Evolutionary conservation across 306 rosid genomes (phyloP).

Genomic region (Prunus mongolica): DNA sequence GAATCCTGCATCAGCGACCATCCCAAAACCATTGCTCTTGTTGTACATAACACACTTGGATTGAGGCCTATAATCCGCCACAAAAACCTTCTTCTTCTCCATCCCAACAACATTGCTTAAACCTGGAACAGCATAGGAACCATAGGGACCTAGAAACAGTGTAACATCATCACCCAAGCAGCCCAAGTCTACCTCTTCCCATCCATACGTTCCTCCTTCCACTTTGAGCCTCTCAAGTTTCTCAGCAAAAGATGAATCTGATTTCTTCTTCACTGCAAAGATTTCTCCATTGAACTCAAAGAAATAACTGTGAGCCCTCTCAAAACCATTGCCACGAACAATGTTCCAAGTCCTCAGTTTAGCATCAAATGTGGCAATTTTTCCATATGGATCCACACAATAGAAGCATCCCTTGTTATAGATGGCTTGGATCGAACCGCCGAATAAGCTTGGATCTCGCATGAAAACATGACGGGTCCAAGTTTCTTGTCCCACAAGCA

Average conservation of each 20-base stretch:
- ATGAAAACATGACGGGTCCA: not conserved
- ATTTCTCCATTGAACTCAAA: conserved; percentile 1
- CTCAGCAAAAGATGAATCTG: not conserved
- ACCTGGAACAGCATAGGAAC: not conserved
- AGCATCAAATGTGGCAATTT: not conserved
- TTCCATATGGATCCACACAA: not conserved
- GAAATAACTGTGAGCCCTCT: not conserved
- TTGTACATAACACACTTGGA: not conserved
- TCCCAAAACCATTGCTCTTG: not conserved
- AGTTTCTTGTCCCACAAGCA: not conserved
- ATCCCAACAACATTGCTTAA: not conserved
- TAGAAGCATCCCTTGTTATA: not conserved
- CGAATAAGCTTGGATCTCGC: not conserved
- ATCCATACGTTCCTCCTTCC: not conserved
- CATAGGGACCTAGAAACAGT: not conserved
- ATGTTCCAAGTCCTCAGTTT: not conserved
- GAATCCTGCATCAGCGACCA: not conserved
- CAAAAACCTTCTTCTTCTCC: not conserved
- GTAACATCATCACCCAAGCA: not conserved
- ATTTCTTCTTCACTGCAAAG: not conserved
- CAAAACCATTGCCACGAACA: not conserved
- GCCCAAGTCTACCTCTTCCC: not conserved
- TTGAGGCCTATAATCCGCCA: not conserved
- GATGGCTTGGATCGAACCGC: not conserved
- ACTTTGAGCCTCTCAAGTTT: not conserved